Evolutionary conservation across 1,284 basidiomycete species (phyloP), one percentile per base, ranked within the genome.

Genomic region (Agaricales sp.): DNA sequence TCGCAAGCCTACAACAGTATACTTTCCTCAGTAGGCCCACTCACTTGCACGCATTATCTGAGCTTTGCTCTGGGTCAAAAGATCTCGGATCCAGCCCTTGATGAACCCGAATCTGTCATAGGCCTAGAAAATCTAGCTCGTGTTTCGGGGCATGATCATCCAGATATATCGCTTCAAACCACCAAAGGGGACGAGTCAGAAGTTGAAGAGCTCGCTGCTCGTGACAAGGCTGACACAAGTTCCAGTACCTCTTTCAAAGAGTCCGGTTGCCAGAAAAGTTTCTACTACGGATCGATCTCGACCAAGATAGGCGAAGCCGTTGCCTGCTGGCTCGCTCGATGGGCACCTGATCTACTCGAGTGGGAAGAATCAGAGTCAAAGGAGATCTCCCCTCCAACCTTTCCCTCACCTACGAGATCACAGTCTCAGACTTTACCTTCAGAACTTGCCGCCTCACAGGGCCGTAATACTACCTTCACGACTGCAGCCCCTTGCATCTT

Each of bases 251-350:
- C 8, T 35, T 11, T 8, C 30, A 8, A 35, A n/a, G 30, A 35
- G 30, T 35, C n/a, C 30, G 30, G 11, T n/a, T 8, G 11, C 30
- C 30, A 35, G 30, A 8, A 35, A 35, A 11, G 41, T 43, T 84
- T 80, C 58, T 80, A 84, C 59, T 93, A 93, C 60, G 93, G 92
- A 19, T 73, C 79, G 19, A 74, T 90, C 3, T 88, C 87, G 0
- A 81, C 92, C 65, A 93, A 92, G 67, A 88, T 96, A 53, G 92
- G 92, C 21, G 91, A 95, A 64, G 87, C 90, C 0, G 86, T 85
- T 55, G 78, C 80, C 3, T 92, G 87, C 62, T 97, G 92, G 92
- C 73, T 95, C 11, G 75, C 83, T 0, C 74, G 89, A 30, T 96
- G 92, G 92, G 90, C 85, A 0, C 63, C 68, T 16, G 92, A 95